Evolutionary conservation across 2,329 filamentous ascomycete genomes (phyloP).

Genomic region (Xylariaceae sp.): DNA sequence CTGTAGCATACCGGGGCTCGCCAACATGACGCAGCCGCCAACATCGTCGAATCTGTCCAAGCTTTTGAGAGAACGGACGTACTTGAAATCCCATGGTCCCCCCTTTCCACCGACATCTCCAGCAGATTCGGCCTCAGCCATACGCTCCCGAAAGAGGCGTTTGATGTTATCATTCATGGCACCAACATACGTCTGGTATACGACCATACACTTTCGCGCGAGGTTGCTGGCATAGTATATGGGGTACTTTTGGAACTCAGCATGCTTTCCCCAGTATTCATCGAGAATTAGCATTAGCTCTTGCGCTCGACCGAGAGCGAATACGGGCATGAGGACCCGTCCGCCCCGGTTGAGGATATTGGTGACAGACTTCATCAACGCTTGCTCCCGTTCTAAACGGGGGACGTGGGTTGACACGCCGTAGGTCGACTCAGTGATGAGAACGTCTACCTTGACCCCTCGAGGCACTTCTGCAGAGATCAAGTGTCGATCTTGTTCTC

Average conservation of each 20-base stretch:
- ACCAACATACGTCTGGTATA: conserved; percentile 96
- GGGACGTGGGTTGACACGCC: conserved; percentile 93
- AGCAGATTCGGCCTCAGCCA: conserved; percentile 81
- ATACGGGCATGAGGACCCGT: conserved; percentile 89
- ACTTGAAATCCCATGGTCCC: conserved; percentile 95
- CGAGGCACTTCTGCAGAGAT: conserved; percentile 88
- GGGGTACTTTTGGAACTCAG: conserved; percentile 81
- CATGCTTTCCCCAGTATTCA: conserved; percentile 91
- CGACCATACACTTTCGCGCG: conserved; percentile 94
- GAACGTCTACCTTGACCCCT: conserved; percentile 85
- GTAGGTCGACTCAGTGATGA: conserved; percentile 97
- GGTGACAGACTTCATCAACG: conserved; percentile 93
- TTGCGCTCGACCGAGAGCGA: conserved; percentile 88
- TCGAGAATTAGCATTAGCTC: conserved; percentile 92
- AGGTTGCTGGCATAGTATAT: conserved; percentile 98
- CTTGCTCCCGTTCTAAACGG: conserved; percentile 82
- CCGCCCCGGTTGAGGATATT: conserved; percentile 86
- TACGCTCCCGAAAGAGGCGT: conserved; percentile 83
- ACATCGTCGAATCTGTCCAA: conserved; percentile 95
- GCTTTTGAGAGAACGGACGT: conserved; percentile 84
- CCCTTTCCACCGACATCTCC: conserved; percentile 71
- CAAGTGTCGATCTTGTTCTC: conserved; percentile 91
- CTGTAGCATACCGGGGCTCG: conserved; percentile 96
- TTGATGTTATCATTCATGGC: conserved; percentile 99
- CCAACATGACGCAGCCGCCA: conserved; percentile 93